Conservation (phyloP, 2,329 filamentous ascomycete genomes). For the Colletotrichum zoysiae region DNA sequence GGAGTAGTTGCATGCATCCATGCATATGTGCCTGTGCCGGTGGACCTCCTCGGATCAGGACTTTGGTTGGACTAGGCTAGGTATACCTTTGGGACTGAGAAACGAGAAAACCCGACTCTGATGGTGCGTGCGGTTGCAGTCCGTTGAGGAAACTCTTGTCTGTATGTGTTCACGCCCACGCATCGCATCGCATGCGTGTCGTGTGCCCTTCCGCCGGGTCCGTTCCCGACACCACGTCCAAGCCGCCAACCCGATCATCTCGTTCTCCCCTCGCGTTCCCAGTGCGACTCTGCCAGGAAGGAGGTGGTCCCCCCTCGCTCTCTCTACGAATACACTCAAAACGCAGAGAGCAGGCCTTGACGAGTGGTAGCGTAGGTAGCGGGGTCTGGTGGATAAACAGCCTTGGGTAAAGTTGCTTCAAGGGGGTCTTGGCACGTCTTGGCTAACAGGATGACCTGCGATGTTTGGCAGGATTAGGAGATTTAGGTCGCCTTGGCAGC, state of each 20-base stretch:
- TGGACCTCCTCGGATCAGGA: no score
- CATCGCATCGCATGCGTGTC: background rate
- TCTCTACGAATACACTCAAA: background rate
- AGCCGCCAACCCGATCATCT: background rate
- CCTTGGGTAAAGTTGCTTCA: conserved; percentile 34
- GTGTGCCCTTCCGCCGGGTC: background rate
- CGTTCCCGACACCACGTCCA: background rate
- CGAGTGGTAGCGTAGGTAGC: background rate
- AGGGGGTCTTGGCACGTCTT: conserved; percentile 16
- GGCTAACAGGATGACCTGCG: background rate
- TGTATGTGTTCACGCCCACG: background rate
- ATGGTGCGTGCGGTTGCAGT: conserved; percentile 12
- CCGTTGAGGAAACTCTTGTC: conserved; percentile 10
- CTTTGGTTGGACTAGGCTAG: no score
- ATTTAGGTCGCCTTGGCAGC: conserved; percentile 26
- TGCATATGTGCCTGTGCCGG: no score
- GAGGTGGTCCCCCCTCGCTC: background rate
- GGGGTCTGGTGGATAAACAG: background rate
- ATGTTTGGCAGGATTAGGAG: conserved; percentile 35
- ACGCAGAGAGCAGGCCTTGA: conserved; percentile 15
- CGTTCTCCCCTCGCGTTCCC: background rate
- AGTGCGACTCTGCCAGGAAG: background rate
- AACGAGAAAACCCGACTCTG: background rate
- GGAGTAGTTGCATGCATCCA: no score
- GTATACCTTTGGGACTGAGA: background rate